phyloP scores from a whole-genome alignment of 108 stramenopile species.

The Fistulifera solaris region DNA sequence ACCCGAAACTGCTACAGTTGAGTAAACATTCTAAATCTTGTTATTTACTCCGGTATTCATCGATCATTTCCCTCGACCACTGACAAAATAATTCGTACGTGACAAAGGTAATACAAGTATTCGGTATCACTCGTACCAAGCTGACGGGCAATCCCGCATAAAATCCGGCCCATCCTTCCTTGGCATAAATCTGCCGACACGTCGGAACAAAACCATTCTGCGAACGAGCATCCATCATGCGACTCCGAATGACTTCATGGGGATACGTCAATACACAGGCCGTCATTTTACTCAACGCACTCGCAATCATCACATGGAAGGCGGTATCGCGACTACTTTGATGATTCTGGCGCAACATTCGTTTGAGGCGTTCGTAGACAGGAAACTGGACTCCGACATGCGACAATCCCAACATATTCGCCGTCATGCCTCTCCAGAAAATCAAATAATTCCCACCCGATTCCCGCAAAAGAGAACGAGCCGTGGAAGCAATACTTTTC shows the following conservation, averaged over 20 bases:
- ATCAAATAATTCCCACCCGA: slow-evolving; percentile 37
- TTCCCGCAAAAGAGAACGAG: slow-evolving; percentile 34
- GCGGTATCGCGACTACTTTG: slow-evolving; percentile 22
- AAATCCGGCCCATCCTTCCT: slow-evolving; percentile 65
- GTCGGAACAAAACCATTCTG: slow-evolving; percentile 34
- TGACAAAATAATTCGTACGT: slow-evolving; percentile 74
- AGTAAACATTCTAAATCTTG: too few relatives aligned
- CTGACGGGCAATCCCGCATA: slow-evolving; percentile 75
- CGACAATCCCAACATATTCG: slow-evolving; percentile 78
- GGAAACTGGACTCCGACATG: slow-evolving; percentile 93
- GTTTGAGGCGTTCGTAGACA: slow-evolving; percentile 76
- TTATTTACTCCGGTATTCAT: slow-evolving; percentile 1
- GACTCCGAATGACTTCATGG: slow-evolving; percentile 81
- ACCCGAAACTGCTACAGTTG: too few relatives aligned
- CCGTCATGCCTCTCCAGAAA: slow-evolving; percentile 87
- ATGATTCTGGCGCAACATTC: slow-evolving; percentile 37
- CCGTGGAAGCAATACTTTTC: slow-evolving; percentile 44
- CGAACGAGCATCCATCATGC: slow-evolving; percentile 81
- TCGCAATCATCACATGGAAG: slow-evolving; percentile 65
- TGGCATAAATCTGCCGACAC: slow-evolving; percentile 30
- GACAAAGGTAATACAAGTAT: slow-evolving; percentile 83
- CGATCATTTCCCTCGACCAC: slow-evolving; percentile 44
- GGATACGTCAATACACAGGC: slow-evolving; percentile 82
- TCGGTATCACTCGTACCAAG: slow-evolving; percentile 78
- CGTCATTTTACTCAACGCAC: slow-evolving; percentile 67